Conservation (phyloP, 2,329 filamentous ascomycete species). For the Aspergillus udagawae region DNA sequence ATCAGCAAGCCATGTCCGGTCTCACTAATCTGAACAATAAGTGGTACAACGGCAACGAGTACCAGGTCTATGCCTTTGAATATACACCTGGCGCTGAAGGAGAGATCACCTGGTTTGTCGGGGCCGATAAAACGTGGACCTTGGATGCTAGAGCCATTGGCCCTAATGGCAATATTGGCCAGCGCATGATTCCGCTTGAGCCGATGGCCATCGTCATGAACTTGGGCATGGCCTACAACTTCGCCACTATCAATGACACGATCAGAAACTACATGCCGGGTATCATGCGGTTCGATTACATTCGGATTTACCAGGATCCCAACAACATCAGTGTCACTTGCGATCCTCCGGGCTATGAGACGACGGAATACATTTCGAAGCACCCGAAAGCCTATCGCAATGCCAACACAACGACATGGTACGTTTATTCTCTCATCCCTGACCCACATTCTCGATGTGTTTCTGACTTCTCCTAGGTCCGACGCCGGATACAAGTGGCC, state of each 20-base stretch:
- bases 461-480: conserved; percentile 28
- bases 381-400: conserved; percentile 62
- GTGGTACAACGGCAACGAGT: conserved; percentile 63
- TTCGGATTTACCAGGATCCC: conserved; percentile 66
- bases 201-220: conserved; percentile 66
- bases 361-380: conserved; percentile 61
- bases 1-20: conserved; percentile 61
- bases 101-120: conserved; percentile 66
- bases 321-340: conserved; percentile 58
- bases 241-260: conserved; percentile 58
- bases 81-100: conserved; percentile 58
- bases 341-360: conserved; percentile 64
- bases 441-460: neutral
- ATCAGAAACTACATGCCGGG: conserved; percentile 58
- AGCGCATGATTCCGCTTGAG: conserved; percentile 62
- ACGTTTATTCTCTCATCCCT: conserved; percentile 16
- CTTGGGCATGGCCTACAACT: conserved; percentile 66
- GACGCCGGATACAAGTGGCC: conserved; percentile 57
- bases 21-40: conserved; percentile 60
- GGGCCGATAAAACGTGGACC: conserved; percentile 61
- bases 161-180: conserved; percentile 66
- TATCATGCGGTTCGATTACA: conserved; percentile 64
- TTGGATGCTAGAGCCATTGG: conserved; percentile 57
- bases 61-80: conserved; percentile 62
- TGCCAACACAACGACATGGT: conserved; percentile 62